Evolutionary conservation across 116 monocot species (phyloP).

Genomic region (Phalaenopsis hybrid): DNA sequence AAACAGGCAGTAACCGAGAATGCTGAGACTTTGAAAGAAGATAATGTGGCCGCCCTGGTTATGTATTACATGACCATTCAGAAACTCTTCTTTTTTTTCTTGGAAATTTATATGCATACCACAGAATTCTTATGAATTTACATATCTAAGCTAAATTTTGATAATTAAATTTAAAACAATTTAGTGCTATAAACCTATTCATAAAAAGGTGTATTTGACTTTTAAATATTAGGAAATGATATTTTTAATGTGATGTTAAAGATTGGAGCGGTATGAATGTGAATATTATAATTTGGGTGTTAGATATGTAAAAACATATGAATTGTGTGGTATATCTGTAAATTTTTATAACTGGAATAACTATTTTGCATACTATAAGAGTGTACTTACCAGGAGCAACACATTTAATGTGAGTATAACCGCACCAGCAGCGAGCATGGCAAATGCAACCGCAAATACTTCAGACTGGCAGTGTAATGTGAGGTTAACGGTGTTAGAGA

Average conservation of each 20-base stretch:
- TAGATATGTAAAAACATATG: no score
- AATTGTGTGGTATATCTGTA: no score
- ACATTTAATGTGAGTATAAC: slow-evolving; percentile 79
- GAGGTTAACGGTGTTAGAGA: background rate
- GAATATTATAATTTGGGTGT: no score
- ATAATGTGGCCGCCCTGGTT: slow-evolving; percentile 76
- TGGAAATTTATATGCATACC: background rate
- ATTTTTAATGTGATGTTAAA: background rate
- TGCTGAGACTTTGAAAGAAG: slow-evolving; percentile 76
- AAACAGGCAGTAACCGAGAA: slow-evolving; percentile 75
- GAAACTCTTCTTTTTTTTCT: background rate
- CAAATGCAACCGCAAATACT: slow-evolving; percentile 91
- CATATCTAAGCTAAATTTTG: no score
- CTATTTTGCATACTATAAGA: background rate
- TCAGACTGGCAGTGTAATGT: slow-evolving; percentile 44
- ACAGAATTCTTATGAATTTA: no score
- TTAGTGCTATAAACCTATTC: background rate
- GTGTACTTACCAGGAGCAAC: slow-evolving; percentile 52
- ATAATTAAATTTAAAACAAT: background rate
- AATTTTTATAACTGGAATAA: background rate
- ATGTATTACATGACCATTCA: background rate
- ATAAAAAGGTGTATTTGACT: background rate
- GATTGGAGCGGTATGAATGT: background rate
- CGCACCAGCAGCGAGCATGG: slow-evolving; percentile 82
- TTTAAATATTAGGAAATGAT: background rate